These are phyloP conservation scores for Leptomonas pyrrhocoris DNA, from an alignment of 208 protist species.

Conservation along the genomic window DNA sequence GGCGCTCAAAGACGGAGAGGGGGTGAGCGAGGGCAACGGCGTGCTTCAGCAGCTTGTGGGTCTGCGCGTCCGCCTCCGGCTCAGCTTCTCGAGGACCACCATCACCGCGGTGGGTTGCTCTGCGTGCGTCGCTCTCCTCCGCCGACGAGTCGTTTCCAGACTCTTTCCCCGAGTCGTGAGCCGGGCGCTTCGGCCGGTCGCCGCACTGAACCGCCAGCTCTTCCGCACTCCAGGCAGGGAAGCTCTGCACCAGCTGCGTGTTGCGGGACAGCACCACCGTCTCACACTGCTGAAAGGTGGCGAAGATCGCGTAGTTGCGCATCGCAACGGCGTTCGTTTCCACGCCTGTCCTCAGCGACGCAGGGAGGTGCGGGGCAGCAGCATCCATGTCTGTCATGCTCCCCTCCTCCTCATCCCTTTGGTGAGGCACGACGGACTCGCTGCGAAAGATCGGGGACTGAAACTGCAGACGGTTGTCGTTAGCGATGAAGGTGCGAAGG, in stretches of 20 bases:
- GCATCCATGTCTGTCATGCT: neutral
- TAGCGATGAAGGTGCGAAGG: slow-evolving; percentile 79
- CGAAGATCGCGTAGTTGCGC: slow-evolving; percentile 59
- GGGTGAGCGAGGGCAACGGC: slow-evolving; percentile 48
- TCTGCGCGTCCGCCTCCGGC: slow-evolving; percentile 10
- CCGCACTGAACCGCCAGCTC: slow-evolving; percentile 6
- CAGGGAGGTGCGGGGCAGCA: slow-evolving; percentile 11
- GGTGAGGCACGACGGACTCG: neutral
- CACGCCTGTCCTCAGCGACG: slow-evolving; percentile 1
- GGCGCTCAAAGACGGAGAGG: slow-evolving; percentile 73
- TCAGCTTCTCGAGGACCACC: neutral
- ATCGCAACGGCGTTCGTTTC: slow-evolving; percentile 23
- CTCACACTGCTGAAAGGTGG: slow-evolving; percentile 53
- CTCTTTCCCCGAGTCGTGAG: slow-evolving; percentile 1
- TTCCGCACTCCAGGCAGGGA: slow-evolving; percentile 19
- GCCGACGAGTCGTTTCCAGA: slow-evolving; percentile 6
- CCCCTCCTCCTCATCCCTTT: neutral
- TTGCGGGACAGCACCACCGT: slow-evolving; percentile 84
- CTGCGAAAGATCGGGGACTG: slow-evolving; percentile 38
- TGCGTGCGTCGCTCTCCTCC: neutral
- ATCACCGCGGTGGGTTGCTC: neutral
- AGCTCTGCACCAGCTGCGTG: slow-evolving; percentile 42
- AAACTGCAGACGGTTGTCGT: slow-evolving; percentile 77
- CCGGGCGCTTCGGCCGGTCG: slow-evolving; percentile 6
- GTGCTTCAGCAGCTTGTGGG: slow-evolving; percentile 20